Evolutionary conservation across 1,139 yeast genomes (phyloP).

Genomic region (Diutina siamensis): DNA sequence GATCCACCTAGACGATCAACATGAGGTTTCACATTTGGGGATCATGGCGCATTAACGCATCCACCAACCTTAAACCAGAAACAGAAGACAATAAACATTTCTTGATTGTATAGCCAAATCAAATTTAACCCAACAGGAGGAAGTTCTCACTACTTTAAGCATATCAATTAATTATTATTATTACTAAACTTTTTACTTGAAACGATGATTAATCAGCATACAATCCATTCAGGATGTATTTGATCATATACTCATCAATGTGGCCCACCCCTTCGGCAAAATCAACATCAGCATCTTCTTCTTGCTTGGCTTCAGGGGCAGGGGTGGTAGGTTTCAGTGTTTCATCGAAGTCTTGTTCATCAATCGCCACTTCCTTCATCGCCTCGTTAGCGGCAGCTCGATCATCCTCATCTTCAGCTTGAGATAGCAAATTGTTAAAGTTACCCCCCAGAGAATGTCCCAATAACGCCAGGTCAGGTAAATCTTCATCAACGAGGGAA

Average conservation of each 20-base stretch:
- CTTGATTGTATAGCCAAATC: too few relatives aligned
- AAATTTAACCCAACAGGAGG: too few relatives aligned
- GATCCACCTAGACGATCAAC: too few relatives aligned
- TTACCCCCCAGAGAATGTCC: conserved; percentile 22
- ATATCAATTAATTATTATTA: too few relatives aligned
- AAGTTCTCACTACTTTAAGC: too few relatives aligned
- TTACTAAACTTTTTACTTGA: too few relatives aligned
- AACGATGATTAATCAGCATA: not conserved
- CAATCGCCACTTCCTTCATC: conserved; percentile 73
- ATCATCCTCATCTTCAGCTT: conserved; percentile 96
- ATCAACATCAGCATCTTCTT: conserved; percentile 29
- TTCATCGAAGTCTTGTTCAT: conserved; percentile 68
- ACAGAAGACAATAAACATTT: too few relatives aligned
- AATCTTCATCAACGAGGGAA: conserved; percentile 18
- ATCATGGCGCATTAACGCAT: too few relatives aligned
- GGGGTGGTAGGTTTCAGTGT: conserved; percentile 19
- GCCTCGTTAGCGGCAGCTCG: conserved; percentile 87
- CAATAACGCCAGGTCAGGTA: conserved; percentile 26
- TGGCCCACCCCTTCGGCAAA: conserved; percentile 76
- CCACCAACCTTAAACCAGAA: too few relatives aligned
- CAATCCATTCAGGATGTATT: not conserved
- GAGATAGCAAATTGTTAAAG: conserved; percentile 59
- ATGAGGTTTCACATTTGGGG: too few relatives aligned
- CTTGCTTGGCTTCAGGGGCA: conserved; percentile 21
- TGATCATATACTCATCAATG: conserved; percentile 91